Conservation (phyloP, 768 basidiomycete genomes). For the Holtermanniella nyarrowii region DNA sequence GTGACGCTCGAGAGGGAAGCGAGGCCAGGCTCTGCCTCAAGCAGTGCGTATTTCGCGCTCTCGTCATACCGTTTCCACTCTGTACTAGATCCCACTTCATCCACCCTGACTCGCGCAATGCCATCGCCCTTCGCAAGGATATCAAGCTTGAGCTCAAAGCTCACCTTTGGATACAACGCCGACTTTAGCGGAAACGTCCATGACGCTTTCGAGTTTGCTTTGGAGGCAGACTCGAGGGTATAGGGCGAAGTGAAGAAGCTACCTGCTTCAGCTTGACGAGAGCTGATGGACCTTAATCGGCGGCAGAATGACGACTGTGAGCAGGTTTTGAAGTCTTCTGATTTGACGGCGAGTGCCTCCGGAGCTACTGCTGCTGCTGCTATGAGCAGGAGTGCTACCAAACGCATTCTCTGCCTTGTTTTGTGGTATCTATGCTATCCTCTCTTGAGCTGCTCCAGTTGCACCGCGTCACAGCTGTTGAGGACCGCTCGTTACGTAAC, state of each 20-base stretch:
- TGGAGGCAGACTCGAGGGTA: slow-evolving; percentile 48
- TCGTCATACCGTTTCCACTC: slow-evolving; percentile 81
- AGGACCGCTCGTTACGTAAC: no score
- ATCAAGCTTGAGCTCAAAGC: slow-evolving; percentile 69
- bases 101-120: slow-evolving; percentile 82
- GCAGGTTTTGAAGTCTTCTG: slow-evolving; percentile 87
- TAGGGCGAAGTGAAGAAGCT: slow-evolving; percentile 77
- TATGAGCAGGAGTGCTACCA: not conserved
- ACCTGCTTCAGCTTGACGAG: slow-evolving; percentile 54
- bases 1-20: slow-evolving; percentile 12
- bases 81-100: slow-evolving; percentile 58
- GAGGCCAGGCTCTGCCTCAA: slow-evolving; percentile 56
- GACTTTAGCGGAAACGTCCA: slow-evolving; percentile 72
- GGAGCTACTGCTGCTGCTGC: not conserved
- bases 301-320: slow-evolving; percentile 91
- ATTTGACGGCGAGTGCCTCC: slow-evolving; percentile 41
- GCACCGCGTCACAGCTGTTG: no score
- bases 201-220: slow-evolving; percentile 21
- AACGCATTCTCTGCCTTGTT: no score
- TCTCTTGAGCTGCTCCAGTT: no score
- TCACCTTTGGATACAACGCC: slow-evolving; percentile 69
- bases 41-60: slow-evolving; percentile 77
- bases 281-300: slow-evolving; percentile 72
- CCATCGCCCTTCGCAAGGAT: slow-evolving; percentile 65
- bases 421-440: no score